Base-by-base conservation (phyloP, 192 early-diverging fungal species). In the Coemansia sp. region DNA sequence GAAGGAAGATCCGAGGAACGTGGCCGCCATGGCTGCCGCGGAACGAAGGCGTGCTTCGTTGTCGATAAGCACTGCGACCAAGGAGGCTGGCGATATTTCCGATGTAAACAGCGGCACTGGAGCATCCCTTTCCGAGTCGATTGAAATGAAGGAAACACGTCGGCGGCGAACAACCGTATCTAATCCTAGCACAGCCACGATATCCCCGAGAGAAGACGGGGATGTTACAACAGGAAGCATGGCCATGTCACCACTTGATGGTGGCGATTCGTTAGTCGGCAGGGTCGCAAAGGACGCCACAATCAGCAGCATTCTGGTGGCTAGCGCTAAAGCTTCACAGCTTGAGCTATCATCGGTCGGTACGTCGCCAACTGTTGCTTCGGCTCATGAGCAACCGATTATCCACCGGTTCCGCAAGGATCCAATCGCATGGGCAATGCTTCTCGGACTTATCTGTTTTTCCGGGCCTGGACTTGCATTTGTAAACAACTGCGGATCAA, bases 401-500 rank as follows among this genome's bases (percentile, higher is more conserved):
- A 55, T 81, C 38, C 55, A 35, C 12, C 55, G 68, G 14, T 77
- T 83, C 30, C 20, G 64, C 21, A 60, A 62, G 39, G 74, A 77
- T 38, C 80, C 71, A 2, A 60, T 67, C 7, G 74, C 80, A 20
- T 77, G 76, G 80, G 64, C 62, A 14, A 45, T 83, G 43, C 72
- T 83, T 11, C 66, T 77, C 26, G 80, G 80, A 8, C 57, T 83
- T 43, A 75, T 83, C 18, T 83, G 74, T 65, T 74, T 77, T 33
- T 73, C 76, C 1, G 80, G 80, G 10, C 80, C 80, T 0, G 80
- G 75, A 0, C 38, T 83, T n/a, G 72, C 71, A 20, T 83, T 83
- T 66, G 69, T 83, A 39, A 83, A 83, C 66, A 83, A 83, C 80
- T 83, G 80, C 63, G 80, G 80, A 24, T 70, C 80, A 1, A 76